Conservation (phyloP, 345 rosid species). For the Citrus trifoliata region DNA sequence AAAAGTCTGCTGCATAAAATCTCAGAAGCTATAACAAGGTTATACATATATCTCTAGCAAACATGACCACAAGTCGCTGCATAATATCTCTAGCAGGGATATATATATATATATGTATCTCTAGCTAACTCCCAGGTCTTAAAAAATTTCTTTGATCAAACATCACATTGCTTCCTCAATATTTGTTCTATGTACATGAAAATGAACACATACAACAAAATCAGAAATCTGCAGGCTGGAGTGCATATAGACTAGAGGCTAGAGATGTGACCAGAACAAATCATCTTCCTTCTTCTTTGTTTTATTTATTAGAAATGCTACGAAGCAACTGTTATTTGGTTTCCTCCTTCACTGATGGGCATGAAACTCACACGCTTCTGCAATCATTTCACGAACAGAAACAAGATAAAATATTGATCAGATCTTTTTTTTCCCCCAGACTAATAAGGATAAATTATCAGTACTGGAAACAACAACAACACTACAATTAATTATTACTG, state of each 20-base stretch:
- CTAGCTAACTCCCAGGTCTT: background rate
- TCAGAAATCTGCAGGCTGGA: slow-evolving; percentile 8
- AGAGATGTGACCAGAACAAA: background rate
- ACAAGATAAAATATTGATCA: background rate
- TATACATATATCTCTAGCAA: background rate
- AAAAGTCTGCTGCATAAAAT: too few species aligned
- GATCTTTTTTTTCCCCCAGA: background rate
- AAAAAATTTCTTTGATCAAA: slow-evolving; percentile 3
- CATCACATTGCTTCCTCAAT: background rate
- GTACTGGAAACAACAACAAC: too few species aligned
- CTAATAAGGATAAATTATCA: too few species aligned
- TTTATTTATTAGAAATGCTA: background rate
- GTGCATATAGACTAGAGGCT: background rate
- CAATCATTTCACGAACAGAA: slow-evolving; percentile 12
- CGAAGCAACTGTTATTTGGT: slow-evolving; percentile 64
- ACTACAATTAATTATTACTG: too few species aligned
- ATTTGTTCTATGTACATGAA: slow-evolving; percentile 9
- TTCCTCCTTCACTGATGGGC: slow-evolving; percentile 56
- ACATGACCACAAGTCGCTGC: background rate
- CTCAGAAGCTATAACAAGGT: too few species aligned
- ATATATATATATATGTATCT: background rate
- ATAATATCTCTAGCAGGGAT: background rate
- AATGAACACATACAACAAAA: background rate
- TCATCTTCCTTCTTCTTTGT: background rate
- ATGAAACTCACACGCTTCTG: slow-evolving; percentile 90